These are phyloP conservation scores for Lactuca sativa DNA, from an alignment of 129 eudicot species.

Conservation along the genomic window DNA sequence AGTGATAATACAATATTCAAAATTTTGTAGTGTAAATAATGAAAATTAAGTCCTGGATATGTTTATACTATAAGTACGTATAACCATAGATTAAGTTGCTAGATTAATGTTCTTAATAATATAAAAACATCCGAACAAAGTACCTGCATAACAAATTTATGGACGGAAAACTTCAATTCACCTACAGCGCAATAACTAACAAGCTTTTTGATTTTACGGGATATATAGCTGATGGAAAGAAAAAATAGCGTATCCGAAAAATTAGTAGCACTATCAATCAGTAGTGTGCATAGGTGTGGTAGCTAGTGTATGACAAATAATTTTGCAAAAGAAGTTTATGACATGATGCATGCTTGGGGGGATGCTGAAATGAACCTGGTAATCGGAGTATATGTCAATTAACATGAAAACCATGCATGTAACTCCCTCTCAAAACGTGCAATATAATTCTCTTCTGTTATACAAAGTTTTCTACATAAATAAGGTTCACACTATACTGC, in stretches of 20 bases:
- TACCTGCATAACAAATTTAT: neutral
- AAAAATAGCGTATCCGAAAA: neutral
- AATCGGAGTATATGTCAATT: neutral
- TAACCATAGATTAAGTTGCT: neutral
- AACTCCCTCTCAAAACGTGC: neutral
- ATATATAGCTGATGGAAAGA: neutral
- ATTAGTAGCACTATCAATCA: too few species aligned
- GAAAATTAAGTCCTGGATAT: neutral
- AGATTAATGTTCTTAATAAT: neutral
- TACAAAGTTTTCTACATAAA: neutral
- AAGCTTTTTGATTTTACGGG: neutral
- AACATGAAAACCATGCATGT: neutral
- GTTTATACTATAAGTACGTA: neutral
- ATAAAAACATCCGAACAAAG: neutral
- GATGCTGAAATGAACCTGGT: neutral
- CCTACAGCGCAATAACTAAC: neutral
- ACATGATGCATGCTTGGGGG: neutral
- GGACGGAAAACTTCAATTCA: constrained; percentile 11
- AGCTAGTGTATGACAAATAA: neutral
- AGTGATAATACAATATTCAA: too few species aligned
- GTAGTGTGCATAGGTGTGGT: too few species aligned
- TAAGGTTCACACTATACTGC: neutral
- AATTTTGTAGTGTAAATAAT: too few species aligned
- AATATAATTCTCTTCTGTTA: neutral
- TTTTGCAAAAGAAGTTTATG: constrained; percentile 4